phyloP scores from a whole-genome alignment of 192 early-diverging fungal species.

The Backusella circina region DNA sequence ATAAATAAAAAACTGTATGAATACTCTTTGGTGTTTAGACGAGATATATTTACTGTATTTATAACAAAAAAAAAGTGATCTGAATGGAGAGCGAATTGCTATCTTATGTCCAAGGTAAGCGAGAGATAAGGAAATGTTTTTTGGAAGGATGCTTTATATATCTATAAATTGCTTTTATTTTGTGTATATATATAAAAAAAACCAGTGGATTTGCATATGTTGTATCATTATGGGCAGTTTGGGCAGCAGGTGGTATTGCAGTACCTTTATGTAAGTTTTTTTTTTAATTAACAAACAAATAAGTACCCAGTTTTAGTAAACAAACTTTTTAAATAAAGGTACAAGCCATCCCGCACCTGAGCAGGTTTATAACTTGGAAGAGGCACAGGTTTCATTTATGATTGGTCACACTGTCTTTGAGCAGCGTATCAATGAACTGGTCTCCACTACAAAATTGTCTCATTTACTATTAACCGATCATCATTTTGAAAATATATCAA shows the following conservation, averaged over 20 bases:
- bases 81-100: constrained; percentile 30
- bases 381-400: constrained; percentile 59
- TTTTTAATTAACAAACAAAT: not conserved
- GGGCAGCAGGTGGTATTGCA: constrained; percentile 75
- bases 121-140: not conserved
- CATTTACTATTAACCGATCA: not conserved
- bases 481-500: not conserved
- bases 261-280: constrained; percentile 65
- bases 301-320: not conserved
- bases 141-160: constrained; percentile 25
- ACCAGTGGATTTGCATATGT: constrained; percentile 65
- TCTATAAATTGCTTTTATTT: not conserved
- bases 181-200: constrained; percentile 36
- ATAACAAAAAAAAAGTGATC: constrained; percentile 9
- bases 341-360: constrained; percentile 73
- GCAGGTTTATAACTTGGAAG: constrained; percentile 68
- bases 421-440: constrained; percentile 11
- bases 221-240: constrained; percentile 67
- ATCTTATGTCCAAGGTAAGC: constrained; percentile 42
- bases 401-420: constrained; percentile 56
- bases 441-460: not conserved
- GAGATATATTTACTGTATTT: not conserved
- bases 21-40: not conserved
- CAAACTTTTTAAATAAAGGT: constrained; percentile 24
- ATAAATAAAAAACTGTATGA: too few relatives aligned